Percentiles rank a stretch among this genome's conserved stretches.
Evolutionary conservation across 73 alveolate genomes (phyloP).

Genomic region (Paramecium primaurelia): DNA sequence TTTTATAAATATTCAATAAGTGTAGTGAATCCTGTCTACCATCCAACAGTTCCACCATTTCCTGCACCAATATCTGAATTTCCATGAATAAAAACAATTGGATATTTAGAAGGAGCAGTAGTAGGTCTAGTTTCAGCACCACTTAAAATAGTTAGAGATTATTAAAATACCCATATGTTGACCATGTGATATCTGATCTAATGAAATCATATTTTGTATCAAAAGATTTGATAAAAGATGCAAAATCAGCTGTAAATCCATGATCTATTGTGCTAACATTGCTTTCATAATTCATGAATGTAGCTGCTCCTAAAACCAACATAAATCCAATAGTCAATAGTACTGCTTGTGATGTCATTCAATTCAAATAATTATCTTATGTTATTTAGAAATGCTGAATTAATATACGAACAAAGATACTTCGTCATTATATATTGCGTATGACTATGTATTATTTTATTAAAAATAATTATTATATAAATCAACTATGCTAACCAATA

Average conservation of each 20-base stretch:
- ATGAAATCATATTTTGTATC: background rate
- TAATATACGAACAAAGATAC: background rate
- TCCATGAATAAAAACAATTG: conserved; percentile 65
- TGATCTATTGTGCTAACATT: background rate
- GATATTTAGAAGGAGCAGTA: conserved; percentile 18
- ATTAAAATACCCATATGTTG: background rate
- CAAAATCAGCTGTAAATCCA: conserved; percentile 20
- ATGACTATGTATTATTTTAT: background rate
- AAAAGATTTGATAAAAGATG: background rate
- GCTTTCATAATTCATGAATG: background rate
- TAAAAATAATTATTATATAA: background rate
- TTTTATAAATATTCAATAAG: conserved; percentile 53
- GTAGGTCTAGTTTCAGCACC: conserved; percentile 50
- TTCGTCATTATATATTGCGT: background rate
- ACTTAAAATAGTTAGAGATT: background rate
- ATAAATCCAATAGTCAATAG: background rate
- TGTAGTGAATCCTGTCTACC: conserved; percentile 62
- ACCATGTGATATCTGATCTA: conserved; percentile 36
- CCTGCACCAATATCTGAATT: conserved; percentile 62
- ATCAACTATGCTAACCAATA: background rate
- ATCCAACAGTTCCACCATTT: conserved; percentile 62
- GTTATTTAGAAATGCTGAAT: background rate
- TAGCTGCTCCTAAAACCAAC: background rate
- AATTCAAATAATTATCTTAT: background rate
- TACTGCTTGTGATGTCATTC: conserved; percentile 22